Percentiles rank a stretch among this genome's conserved stretches.
phyloP scores from a whole-genome alignment of 768 basidiomycete genomes.

The Russula emetica region DNA sequence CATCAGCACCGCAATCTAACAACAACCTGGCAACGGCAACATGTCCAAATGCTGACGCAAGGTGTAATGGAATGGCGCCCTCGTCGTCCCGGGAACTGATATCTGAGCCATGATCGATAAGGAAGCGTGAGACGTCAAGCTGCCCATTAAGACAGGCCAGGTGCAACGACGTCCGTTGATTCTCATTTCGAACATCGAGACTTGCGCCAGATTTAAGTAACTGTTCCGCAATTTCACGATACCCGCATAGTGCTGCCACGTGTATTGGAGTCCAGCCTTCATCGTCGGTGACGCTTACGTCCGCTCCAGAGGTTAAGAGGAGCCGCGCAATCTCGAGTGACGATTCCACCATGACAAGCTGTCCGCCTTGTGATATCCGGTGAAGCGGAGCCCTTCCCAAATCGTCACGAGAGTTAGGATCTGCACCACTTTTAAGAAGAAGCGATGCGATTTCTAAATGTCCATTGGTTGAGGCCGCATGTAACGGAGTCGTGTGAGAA shows the following conservation, averaged over 20 bases:
- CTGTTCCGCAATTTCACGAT: background rate
- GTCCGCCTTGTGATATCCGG: background rate
- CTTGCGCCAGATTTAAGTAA: background rate
- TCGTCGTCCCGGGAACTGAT: background rate
- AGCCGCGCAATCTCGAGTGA: background rate
- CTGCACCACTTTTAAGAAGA: background rate
- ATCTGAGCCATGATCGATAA: background rate
- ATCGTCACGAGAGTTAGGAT: background rate
- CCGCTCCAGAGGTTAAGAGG: background rate
- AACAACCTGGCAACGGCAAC: background rate
- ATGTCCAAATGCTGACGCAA: background rate
- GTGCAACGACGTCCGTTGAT: background rate
- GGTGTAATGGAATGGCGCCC: background rate
- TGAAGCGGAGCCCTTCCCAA: background rate
- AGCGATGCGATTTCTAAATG: background rate
- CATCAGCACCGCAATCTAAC: background rate
- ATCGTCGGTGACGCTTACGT: background rate
- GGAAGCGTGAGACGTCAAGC: background rate
- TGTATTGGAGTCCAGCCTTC: conserved; percentile 14
- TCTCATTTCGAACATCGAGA: background rate
- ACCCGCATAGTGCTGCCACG: background rate
- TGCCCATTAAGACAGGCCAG: background rate
- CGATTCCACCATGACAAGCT: background rate
- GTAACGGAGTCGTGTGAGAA: background rate
- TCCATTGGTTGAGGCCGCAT: background rate